Evolutionary conservation across 176 grass and related monocot genomes (phyloP), one percentile per base, ranked within the genome.

Genomic region (Rhynchospora tenuis): DNA sequence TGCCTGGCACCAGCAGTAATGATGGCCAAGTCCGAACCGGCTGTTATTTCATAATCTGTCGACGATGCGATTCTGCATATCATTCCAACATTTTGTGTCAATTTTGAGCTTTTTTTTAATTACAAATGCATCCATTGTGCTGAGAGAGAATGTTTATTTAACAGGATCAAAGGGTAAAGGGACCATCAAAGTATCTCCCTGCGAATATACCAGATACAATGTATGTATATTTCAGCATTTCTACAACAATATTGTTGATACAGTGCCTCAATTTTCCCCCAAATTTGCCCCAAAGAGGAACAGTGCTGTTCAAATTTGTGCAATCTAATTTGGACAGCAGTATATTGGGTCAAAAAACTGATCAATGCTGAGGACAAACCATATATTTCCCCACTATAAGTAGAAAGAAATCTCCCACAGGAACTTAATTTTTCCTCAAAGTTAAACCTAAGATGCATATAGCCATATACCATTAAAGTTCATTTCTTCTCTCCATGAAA

Each of bases 1-100:
- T 91, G 91, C 7, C 94, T 22, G 1, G 94, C 94, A 0, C 91
- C 91, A 0, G 94, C 94, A 0, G 94, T 97, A 3, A 93, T 84
- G 83, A 93, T 88, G 64, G 75, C 92, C 0, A 97, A 80, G 84
- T 97, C 92, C 0, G 92, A 94, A 2, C 81, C 68, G 0, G 2
- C 11, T 29, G 95, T 94, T 1, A 97, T 71, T 1, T 76, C 20
- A 9, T 88, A 17, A 73, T 94, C 92, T 0, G 88, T 88, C 56
- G 73, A 85, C 46, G 90, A 90, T 0, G 83, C 68, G 3, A 97
- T 89, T 59, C 89, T 89, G 63, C 80, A 67, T 8, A 56, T 14
- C 6, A 56, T 19, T 17, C 14, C 6, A 19, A 17, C 15, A 77
- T 1, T 77, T 76, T 16, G 48, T 16, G 72, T 75, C 23, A 75